Evolutionary conservation across 1,284 basidiomycete species (phyloP), one percentile per base, ranked within the genome.

Genomic region (Vanrija humicola): DNA sequence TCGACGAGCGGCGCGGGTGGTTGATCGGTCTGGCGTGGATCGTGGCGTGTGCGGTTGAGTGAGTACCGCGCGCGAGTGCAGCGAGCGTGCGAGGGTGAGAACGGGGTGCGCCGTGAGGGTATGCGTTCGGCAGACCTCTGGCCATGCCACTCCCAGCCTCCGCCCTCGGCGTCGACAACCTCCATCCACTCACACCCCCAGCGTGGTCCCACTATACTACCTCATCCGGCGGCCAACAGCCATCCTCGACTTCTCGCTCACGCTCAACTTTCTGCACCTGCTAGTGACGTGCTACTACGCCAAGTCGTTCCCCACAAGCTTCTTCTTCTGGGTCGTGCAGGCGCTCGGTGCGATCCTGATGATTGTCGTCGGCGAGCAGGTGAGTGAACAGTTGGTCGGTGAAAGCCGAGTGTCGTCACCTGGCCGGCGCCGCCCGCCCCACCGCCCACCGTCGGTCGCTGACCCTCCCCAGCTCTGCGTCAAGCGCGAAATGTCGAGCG

Each of bases 201-300:
- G 93, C 77, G 86, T 95, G 56, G 86, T 86, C 64, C 90, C 88
- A 63, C 80, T 98, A 3, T 97, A 91, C 75, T 82, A 83, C 63
- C 81, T 98, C 63, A 82, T 98, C 72, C 85, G 92, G 42, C 82
- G 90, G 38, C 95, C 96, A 43, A 90, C 93, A 6, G 83, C 96
- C 67, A 88, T 98, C 68, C 86, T 98, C 64, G 95, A 98, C 78
- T 97, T 97, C 77, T 82, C 88, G 8, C 74, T 95, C 54, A 98
- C 96, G 0, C 84, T 98, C 50, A 79, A 89, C 52, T 87, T 96
- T 79, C 86, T 88, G 69, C 93, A 98, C 76, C 78, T 96, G 48
- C 85, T 97, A 51, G 78, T 97, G 52, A 94, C 93, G 45, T 91
- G 89, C 16, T 95, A 93, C 76, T 96, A 94, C 76, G 85, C 92